A percentile compares a stretch with the other conserved stretches of the same genome.
Conservation (phyloP, 129 eudicot species). For the Artemisia tridentata region DNA sequence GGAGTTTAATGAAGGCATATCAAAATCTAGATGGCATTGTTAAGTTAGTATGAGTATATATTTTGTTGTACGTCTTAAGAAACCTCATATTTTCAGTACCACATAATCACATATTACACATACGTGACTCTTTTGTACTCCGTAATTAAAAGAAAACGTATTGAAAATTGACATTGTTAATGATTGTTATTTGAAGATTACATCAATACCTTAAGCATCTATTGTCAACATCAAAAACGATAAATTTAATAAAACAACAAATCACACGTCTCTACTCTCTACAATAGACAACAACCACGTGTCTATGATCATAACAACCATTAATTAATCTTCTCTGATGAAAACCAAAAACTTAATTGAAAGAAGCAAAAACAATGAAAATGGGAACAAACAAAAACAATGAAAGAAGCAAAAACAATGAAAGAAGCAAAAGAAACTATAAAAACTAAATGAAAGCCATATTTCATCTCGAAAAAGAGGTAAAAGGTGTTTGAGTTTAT, state of each 20-base stretch:
- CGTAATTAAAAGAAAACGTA: neutral
- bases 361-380: too few species aligned
- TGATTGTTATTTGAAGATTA: neutral
- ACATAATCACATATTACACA: neutral
- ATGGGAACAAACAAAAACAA: neutral
- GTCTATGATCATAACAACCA: constrained; percentile 18
- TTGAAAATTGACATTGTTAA: neutral
- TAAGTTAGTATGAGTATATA: neutral
- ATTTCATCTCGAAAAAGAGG: too few species aligned
- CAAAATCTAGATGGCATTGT: neutral
- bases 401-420: too few species aligned
- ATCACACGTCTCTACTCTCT: neutral
- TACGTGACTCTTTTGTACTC: neutral
- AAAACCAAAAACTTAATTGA: neutral
- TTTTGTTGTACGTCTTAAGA: constrained; percentile 12
- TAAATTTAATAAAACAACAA: constrained; percentile 9
- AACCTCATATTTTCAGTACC: neutral
- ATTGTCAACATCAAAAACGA: neutral
- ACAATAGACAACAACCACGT: neutral
- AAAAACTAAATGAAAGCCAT: too few species aligned
- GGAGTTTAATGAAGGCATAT: constrained; percentile 22
- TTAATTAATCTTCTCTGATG: neutral
- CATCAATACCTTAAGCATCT: neutral
- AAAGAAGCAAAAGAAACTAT: too few species aligned
- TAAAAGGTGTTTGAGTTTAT: too few species aligned